Conservation (phyloP, 202 grass and related monocot species). For the Musa balbisiana region DNA sequence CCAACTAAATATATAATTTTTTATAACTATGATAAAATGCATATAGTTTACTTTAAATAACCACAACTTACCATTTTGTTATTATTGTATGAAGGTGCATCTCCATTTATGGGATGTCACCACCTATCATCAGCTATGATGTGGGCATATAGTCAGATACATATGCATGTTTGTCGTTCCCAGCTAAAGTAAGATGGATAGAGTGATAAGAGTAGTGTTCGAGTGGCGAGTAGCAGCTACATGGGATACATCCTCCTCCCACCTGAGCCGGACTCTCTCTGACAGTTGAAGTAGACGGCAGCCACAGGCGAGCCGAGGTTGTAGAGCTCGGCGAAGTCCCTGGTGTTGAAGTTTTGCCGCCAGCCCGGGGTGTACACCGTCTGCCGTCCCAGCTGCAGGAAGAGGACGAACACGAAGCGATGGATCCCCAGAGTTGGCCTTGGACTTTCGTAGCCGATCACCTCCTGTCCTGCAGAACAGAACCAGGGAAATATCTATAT, state of each 20-base stretch:
- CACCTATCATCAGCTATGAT: no score
- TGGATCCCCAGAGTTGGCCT: conserved; percentile 63
- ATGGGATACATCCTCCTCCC: conserved; percentile 37
- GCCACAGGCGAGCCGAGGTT: conserved; percentile 61
- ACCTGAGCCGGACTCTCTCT: conserved; percentile 72
- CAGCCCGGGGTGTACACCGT: conserved; percentile 60
- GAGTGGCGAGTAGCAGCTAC: no score
- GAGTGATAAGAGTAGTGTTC: no score
- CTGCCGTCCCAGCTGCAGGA: conserved; percentile 49
- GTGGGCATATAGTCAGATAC: no score
- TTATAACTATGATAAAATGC: no score
- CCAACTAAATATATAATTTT: no score
- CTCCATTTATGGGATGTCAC: no score
- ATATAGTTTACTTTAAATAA: no score
- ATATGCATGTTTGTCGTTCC: no score
- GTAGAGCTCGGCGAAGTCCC: conserved; percentile 77
- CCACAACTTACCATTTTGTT: rapidly evolving
- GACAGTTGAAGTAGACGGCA: conserved; percentile 77
- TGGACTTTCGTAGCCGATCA: conserved; percentile 53
- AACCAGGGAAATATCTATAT: no score
- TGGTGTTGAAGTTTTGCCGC: conserved; percentile 85
- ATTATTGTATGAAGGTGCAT: no score
- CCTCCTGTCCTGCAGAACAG: conserved; percentile 42
- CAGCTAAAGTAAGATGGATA: no score
- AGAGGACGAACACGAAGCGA: conserved; percentile 61